Conservation (phyloP, 768 basidiomycete species). For the Suillus weaverae region DNA sequence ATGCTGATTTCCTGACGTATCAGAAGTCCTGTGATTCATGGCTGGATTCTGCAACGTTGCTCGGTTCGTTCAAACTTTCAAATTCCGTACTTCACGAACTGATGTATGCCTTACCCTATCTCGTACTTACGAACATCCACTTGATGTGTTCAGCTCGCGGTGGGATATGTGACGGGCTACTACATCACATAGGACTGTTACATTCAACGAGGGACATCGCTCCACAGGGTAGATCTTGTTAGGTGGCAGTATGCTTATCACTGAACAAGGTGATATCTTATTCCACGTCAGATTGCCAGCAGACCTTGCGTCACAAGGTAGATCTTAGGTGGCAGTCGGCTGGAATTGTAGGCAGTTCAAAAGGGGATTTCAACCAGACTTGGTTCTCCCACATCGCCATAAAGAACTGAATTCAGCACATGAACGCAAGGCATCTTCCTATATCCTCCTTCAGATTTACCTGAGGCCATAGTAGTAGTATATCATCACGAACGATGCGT, state of each 20-base stretch:
- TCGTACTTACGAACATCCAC: not conserved
- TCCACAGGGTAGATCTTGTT: not conserved
- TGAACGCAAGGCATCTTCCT: not conserved
- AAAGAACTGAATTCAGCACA: not conserved
- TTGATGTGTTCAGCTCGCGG: not conserved
- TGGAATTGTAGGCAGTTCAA: not conserved
- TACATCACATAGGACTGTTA: not conserved
- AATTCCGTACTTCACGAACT: too few relatives aligned
- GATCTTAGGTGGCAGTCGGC: not conserved
- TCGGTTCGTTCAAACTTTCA: too few relatives aligned
- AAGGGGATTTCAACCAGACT: not conserved
- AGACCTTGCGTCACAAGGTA: not conserved
- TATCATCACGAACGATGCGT: not conserved
- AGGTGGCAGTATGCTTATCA: not conserved
- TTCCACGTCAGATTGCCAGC: not conserved
- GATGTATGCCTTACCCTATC: too few relatives aligned
- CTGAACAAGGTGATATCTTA: not conserved
- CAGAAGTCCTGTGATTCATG: too few relatives aligned
- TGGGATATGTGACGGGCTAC: not conserved
- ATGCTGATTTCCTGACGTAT: too few relatives aligned
- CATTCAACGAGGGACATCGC: not conserved
- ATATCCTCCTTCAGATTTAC: not conserved
- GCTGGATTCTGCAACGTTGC: too few relatives aligned
- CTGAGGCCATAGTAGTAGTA: not conserved
- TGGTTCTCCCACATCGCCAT: not conserved